Percentiles rank a stretch among this genome's conserved stretches.
These are phyloP conservation scores for Retiboletus fuscus DNA, from an alignment of 1,284 basidiomycete genomes.

Conservation along the genomic window DNA sequence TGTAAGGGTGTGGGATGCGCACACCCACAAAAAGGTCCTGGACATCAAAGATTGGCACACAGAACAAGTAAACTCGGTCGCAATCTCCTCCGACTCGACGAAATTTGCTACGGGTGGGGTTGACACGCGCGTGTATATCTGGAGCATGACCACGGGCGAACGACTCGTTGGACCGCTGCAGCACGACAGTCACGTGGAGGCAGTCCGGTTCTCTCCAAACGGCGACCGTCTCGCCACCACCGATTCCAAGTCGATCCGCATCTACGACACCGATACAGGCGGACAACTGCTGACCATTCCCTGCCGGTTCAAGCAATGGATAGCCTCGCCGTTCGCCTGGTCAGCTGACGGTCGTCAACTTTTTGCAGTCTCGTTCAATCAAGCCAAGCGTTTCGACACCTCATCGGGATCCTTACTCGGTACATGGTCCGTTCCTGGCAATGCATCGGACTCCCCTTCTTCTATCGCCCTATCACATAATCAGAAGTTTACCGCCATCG, in stretches of 20 bases:
- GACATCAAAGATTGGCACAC: not conserved
- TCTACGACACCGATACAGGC: not conserved
- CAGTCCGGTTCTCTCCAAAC: no score
- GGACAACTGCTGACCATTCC: not conserved
- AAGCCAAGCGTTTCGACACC: no score
- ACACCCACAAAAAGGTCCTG: not conserved
- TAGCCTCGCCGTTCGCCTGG: not conserved
- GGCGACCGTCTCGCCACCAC: no score
- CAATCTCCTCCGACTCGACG: not conserved
- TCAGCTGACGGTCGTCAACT: not conserved
- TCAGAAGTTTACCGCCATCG: constrained; percentile 5
- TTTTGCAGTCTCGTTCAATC: not conserved
- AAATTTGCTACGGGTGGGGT: not conserved
- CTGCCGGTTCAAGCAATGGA: not conserved
- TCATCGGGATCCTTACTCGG: no score
- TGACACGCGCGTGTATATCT: not conserved
- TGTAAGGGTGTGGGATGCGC: not conserved
- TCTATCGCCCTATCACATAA: constrained; percentile 14
- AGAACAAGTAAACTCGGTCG: not conserved
- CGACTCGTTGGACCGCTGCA: no score
- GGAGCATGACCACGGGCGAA: no score
- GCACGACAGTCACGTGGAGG: not conserved
- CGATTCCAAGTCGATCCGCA: no score
- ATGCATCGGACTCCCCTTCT: not conserved
- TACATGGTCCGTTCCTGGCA: not conserved